Conservation (phyloP, 2,329 filamentous ascomycete genomes). For the Botrytis sinoallii region DNA sequence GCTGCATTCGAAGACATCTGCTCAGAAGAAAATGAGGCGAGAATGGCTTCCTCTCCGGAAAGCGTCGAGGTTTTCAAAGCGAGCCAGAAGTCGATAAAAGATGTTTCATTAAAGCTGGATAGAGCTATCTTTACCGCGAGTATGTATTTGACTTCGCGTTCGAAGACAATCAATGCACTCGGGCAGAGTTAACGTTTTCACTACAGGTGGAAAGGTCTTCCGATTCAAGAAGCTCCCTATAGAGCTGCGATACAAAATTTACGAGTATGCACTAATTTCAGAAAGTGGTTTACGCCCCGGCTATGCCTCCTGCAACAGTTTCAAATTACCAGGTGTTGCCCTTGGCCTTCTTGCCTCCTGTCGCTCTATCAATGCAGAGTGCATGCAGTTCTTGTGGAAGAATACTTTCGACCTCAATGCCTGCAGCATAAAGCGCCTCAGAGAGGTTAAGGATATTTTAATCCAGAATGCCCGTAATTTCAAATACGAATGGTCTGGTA, state of each 20-base stretch:
- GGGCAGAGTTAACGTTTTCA: background rate
- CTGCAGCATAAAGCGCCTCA: background rate
- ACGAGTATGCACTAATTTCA: slow-evolving; percentile 23
- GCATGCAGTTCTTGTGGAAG: slow-evolving; percentile 23
- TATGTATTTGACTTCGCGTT: slow-evolving; percentile 15
- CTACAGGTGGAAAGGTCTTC: slow-evolving; percentile 23
- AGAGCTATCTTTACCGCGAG: slow-evolving; percentile 24
- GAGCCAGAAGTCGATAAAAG: slow-evolving; percentile 20
- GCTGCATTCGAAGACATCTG: slow-evolving; percentile 17
- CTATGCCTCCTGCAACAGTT: background rate
- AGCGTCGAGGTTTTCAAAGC: slow-evolving; percentile 16
- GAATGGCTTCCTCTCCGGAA: slow-evolving; percentile 18
- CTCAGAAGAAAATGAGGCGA: slow-evolving; percentile 23
- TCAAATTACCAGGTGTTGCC: background rate
- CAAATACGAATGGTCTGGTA: slow-evolving; percentile 23
- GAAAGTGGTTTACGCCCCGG: background rate
- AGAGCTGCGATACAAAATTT: slow-evolving; percentile 26
- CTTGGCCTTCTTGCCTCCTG: slow-evolving; percentile 24
- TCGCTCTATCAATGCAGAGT: slow-evolving; percentile 23
- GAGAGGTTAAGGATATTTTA: slow-evolving; percentile 5
- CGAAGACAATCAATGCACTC: background rate
- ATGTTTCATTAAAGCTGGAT: slow-evolving; percentile 18
- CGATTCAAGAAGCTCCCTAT: slow-evolving; percentile 25
- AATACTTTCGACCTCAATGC: slow-evolving; percentile 24
- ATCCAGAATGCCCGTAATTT: slow-evolving; percentile 19